phyloP scores from a whole-genome alignment of 495 filamentous ascomycete genomes.

The Terfezia boudieri region DNA sequence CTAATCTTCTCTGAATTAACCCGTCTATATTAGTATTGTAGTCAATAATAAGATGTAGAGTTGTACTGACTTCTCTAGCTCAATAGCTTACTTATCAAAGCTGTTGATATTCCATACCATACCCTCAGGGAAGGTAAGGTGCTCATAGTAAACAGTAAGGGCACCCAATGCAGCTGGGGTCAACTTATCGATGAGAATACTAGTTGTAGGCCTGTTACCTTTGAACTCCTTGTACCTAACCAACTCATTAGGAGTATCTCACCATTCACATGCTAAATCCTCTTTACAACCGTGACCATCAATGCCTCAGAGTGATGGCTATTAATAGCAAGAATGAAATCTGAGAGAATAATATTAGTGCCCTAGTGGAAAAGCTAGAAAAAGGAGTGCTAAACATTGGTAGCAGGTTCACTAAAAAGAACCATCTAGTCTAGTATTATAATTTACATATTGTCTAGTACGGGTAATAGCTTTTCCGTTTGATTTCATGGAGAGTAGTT shows the following conservation, averaged over 20 bases:
- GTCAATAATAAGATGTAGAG: background rate
- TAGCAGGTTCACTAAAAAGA: constrained; percentile 92
- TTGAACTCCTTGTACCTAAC: constrained; percentile 98
- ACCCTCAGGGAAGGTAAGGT: constrained; percentile 92
- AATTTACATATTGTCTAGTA: constrained; percentile 73
- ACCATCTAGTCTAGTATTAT: constrained; percentile 89
- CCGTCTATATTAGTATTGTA: background rate
- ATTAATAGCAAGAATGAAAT: constrained; percentile 90
- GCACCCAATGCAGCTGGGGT: constrained; percentile 89
- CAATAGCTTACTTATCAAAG: constrained; percentile 99
- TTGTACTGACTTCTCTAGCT: constrained; percentile 54
- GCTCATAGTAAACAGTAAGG: constrained; percentile 95
- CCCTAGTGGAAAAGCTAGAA: constrained; percentile 98
- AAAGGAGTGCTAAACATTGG: constrained; percentile 99
- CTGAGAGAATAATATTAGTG: constrained; percentile 92
- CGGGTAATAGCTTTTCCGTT: constrained; percentile 97
- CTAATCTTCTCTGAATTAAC: constrained; percentile 25
- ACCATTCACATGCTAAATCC: constrained; percentile 63
- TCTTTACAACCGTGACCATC: constrained; percentile 99
- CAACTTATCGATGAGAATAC: constrained; percentile 81
- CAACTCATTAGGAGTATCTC: constrained; percentile 64
- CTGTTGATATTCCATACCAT: constrained; percentile 98
- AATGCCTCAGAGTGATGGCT: constrained; percentile 91
- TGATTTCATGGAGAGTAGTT: constrained; percentile 98
- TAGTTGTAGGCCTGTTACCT: constrained; percentile 89